Evolutionary conservation across 768 basidiomycete genomes (phyloP).

Genomic region (Mycena albidolilacea): DNA sequence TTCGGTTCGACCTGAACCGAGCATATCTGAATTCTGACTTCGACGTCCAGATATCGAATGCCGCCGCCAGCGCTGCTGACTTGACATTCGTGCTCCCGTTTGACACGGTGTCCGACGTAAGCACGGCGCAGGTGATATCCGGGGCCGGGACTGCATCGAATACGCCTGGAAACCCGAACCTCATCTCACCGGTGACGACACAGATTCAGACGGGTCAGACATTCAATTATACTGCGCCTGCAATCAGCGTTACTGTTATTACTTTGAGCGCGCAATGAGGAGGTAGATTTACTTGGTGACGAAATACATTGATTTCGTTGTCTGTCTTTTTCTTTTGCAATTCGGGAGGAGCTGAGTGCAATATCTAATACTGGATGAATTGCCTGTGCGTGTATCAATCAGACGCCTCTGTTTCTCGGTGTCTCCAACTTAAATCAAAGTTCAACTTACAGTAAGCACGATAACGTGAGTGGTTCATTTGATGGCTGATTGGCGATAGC

Average conservation of each 20-base stretch:
- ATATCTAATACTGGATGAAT: no score
- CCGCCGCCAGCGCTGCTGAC: slow-evolving; percentile 53
- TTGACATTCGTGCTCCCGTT: slow-evolving; percentile 72
- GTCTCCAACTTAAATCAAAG: no score
- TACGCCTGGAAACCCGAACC: slow-evolving; percentile 63
- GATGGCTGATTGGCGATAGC: no score
- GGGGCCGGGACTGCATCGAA: slow-evolving; percentile 68
- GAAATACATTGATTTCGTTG: not conserved
- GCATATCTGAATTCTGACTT: not conserved
- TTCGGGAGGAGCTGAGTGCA: no score
- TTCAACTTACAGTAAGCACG: not conserved
- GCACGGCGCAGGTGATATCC: slow-evolving; percentile 63
- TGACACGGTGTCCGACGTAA: slow-evolving; percentile 57
- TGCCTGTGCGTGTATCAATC: no score
- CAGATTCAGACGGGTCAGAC: slow-evolving; percentile 62
- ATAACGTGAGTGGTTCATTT: not conserved
- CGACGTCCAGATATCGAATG: slow-evolving; percentile 66
- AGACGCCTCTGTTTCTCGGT: no score
- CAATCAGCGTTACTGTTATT: slow-evolving; percentile 57
- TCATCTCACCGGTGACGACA: slow-evolving; percentile 61
- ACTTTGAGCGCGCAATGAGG: slow-evolving; percentile 49
- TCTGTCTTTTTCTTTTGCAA: not conserved
- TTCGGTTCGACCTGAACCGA: not conserved
- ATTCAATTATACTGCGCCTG: slow-evolving; percentile 71
- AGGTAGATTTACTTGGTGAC: not conserved